These are phyloP conservation scores for Ogataea trehalophila DNA, from an alignment of 805 yeast genomes.

Conservation along the genomic window DNA sequence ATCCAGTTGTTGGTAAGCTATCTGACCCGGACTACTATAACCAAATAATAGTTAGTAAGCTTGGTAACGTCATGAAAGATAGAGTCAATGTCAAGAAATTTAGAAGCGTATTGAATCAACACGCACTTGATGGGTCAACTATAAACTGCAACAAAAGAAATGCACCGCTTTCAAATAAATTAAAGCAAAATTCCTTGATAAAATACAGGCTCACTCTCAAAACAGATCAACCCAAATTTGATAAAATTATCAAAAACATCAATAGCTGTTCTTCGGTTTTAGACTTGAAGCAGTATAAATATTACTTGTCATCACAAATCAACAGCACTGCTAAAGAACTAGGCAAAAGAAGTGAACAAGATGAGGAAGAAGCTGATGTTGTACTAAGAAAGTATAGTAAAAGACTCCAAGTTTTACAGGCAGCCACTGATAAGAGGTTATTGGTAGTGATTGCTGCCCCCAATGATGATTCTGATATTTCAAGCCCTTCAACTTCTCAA, in stretches of 20 bases:
- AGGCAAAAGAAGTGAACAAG: slow-evolving; percentile 15
- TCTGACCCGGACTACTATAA: slow-evolving; percentile 79
- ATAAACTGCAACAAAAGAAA: neutral
- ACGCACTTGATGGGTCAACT: slow-evolving; percentile 33
- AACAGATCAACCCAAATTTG: slow-evolving; percentile 25
- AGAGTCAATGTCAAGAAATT: slow-evolving; percentile 69
- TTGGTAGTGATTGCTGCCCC: slow-evolving; percentile 4
- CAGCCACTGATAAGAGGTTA: slow-evolving; percentile 18
- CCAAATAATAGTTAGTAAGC: slow-evolving; percentile 49
- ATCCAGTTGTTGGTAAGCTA: slow-evolving; percentile 46
- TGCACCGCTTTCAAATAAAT: neutral
- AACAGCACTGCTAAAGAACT: slow-evolving; percentile 34
- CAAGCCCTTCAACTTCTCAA: no score
- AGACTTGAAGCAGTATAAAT: slow-evolving; percentile 45
- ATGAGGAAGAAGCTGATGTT: slow-evolving; percentile 6
- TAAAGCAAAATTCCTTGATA: slow-evolving; percentile 21
- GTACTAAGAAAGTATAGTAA: slow-evolving; percentile 13
- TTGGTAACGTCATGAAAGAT: slow-evolving; percentile 65
- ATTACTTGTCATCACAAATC: slow-evolving; percentile 43
- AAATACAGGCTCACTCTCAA: slow-evolving; percentile 33
- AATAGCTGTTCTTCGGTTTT: slow-evolving; percentile 31
- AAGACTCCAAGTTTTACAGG: slow-evolving; percentile 16
- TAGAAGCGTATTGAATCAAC: slow-evolving; percentile 64
- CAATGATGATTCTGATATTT: neutral
- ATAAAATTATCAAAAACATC: slow-evolving; percentile 33